phyloP scores from a whole-genome alignment of 2,329 filamentous ascomycete species.

The Fusarium transvaalense region DNA sequence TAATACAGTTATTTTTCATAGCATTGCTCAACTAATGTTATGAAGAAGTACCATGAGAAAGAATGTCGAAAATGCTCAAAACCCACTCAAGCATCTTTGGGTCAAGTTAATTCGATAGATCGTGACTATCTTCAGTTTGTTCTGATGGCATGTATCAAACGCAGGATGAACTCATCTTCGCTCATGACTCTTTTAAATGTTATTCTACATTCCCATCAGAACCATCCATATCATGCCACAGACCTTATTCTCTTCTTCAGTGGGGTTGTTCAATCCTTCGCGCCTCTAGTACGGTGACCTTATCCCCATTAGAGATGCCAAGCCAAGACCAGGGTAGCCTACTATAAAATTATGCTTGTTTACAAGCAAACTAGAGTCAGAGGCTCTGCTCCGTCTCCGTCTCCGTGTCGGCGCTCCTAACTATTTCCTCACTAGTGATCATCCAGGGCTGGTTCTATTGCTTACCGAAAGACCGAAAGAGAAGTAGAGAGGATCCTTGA shows the following conservation, averaged over 20 bases:
- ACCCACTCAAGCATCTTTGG: background rate
- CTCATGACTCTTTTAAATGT: background rate
- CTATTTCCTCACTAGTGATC: constrained; percentile 20
- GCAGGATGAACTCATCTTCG: background rate
- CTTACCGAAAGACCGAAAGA: background rate
- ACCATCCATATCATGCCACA: background rate
- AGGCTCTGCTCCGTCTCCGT: constrained; percentile 28
- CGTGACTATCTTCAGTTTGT: background rate
- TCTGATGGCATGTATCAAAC: background rate
- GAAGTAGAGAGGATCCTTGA: background rate
- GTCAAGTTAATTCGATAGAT: background rate
- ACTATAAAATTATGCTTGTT: constrained; percentile 40
- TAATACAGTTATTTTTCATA: background rate
- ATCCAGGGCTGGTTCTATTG: constrained; percentile 23
- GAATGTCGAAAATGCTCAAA: no score
- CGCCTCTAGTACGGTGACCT: constrained; percentile 16
- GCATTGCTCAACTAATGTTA: no score
- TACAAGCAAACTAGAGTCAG: constrained; percentile 11
- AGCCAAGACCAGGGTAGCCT: constrained; percentile 9
- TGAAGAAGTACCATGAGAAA: no score
- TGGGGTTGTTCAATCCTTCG: constrained; percentile 20
- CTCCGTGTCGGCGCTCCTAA: constrained; percentile 5
- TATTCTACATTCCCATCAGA: background rate
- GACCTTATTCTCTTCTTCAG: background rate
- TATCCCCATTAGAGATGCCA: constrained; percentile 34